Evolutionary conservation across 148 eudicot species (phyloP).

Genomic region (Persicaria maculosa): DNA sequence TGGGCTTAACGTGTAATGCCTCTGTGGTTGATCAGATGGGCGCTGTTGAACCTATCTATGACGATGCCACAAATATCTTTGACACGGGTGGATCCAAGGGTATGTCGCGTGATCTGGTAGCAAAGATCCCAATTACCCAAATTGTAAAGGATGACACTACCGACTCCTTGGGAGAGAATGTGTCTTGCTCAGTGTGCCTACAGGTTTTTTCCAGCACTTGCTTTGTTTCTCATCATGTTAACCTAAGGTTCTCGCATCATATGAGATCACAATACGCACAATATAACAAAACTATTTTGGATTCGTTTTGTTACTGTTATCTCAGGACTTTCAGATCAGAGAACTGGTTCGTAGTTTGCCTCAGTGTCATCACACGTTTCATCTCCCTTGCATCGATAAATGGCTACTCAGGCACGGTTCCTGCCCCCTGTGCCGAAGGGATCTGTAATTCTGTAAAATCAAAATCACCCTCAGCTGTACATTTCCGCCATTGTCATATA

Average conservation of each 20-base stretch:
- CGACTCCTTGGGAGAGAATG: constrained; percentile 75
- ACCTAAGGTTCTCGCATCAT: neutral
- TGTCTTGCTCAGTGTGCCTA: constrained; percentile 87
- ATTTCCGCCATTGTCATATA: constrained; percentile 4
- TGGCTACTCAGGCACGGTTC: constrained; percentile 89
- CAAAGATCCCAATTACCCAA: constrained; percentile 70
- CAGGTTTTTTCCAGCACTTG: constrained; percentile 74
- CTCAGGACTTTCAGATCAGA: constrained; percentile 77
- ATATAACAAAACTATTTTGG: too few species aligned
- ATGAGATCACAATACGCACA: neutral
- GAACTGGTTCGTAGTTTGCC: constrained; percentile 78
- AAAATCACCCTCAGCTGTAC: constrained; percentile 27
- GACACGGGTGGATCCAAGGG: constrained; percentile 78
- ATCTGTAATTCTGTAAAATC: constrained; percentile 58
- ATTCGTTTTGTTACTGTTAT: too few species aligned
- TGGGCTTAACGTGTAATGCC: neutral
- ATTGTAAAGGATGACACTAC: constrained; percentile 49
- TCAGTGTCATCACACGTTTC: constrained; percentile 81
- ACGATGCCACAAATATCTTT: constrained; percentile 62
- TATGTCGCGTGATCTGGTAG: constrained; percentile 61
- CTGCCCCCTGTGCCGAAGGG: constrained; percentile 90
- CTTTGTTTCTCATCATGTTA: neutral
- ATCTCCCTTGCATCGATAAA: too few species aligned
- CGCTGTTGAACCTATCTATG: constrained; percentile 63
- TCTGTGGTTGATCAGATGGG: constrained; percentile 56